Evolutionary conservation across 1,284 basidiomycete species (phyloP).

Genomic region (Coniferiporia weirii): DNA sequence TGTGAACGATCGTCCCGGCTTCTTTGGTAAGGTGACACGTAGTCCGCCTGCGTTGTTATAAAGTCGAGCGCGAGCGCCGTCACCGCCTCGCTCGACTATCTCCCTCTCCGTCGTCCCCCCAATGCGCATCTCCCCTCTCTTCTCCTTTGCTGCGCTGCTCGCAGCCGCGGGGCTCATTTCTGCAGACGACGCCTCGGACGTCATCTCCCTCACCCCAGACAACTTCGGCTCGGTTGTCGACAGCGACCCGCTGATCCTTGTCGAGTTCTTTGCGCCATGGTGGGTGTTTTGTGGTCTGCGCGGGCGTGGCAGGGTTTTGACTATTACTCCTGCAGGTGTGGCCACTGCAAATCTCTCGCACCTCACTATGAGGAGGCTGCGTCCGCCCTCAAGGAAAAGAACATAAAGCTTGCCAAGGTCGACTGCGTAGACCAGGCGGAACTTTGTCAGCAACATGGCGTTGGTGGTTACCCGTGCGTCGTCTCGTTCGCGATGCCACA

Average conservation of each 20-base stretch:
- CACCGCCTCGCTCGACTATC: too few species aligned
- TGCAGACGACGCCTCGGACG: conserved; percentile 70
- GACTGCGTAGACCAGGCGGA: conserved; percentile 91
- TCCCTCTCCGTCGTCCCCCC: conserved; percentile 8
- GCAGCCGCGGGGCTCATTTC: conserved; percentile 50
- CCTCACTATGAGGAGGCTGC: conserved; percentile 97
- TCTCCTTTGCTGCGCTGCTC: conserved; percentile 47
- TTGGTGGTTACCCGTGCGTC: conserved; percentile 89
- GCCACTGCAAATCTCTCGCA: conserved; percentile 88
- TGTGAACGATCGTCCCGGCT: background rate
- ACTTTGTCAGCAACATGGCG: conserved; percentile 78
- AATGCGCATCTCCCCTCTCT: conserved; percentile 61
- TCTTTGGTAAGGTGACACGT: conserved; percentile 24
- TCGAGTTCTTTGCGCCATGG: conserved; percentile 97
- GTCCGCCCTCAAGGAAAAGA: conserved; percentile 82
- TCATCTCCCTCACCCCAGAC: conserved; percentile 66
- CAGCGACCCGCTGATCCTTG: conserved; percentile 75
- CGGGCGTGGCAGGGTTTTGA: conserved; percentile 8
- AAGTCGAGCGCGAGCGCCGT: too few species aligned
- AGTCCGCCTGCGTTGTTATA: conserved; percentile 9
- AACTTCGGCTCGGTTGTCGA: conserved; percentile 71
- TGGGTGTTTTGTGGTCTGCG: conserved; percentile 29
- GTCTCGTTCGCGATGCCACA: background rate
- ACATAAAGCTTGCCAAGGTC: conserved; percentile 92
- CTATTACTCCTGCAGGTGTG: conserved; percentile 51